Evolutionary conservation across 306 rosid species (phyloP), one percentile per base, ranked within the genome.

Genomic region (Gleditsia sinensis): DNA sequence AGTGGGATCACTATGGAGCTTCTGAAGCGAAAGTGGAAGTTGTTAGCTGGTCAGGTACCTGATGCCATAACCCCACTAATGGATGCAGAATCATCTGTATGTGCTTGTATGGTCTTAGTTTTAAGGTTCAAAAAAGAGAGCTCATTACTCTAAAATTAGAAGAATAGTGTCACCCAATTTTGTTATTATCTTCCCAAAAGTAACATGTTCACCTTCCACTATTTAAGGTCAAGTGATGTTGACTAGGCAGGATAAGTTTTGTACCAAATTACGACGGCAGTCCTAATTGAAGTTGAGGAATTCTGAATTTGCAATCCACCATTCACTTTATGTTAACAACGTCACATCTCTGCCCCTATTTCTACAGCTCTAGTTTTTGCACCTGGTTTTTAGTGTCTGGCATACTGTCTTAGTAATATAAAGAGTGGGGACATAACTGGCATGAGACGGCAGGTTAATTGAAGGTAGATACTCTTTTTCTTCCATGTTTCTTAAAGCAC

Each of bases 11-110:
- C 70, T 46, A 27, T 73, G 32, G 67, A 68, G 20, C 60, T 79
- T 83, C 53, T 40, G 10, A 50, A 42, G 24, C 55, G 74, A 67
- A 66, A 67, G 73, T 74, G 76, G 74, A 54, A 69, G 69, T 39
- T 54, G 75, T 65, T 70, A 78, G 75, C 2, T 53, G 51, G 71
- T 64, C 5, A 40, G 33, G 8, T 7, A 12, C n/a, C 36, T 43
- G 23, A 66, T 73, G 43, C 66, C 24, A 42, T 24, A 70, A 19
- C 12, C 39, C 59, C 59, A 71, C 73, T 55, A 57, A 53, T 70
- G 25, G 68, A 12, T 25, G 20, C 69, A 67, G 36, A 17, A 25
- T 57, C 46, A 72, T 57, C 45, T 1, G 11, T 42, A 20, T 7
- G 55, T 66, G 51, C 33, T 46, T 69, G 81, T 12, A 51, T 61